Evolutionary conservation across 345 rosid genomes (phyloP).

Genomic region (Carallia pectinifolia): DNA sequence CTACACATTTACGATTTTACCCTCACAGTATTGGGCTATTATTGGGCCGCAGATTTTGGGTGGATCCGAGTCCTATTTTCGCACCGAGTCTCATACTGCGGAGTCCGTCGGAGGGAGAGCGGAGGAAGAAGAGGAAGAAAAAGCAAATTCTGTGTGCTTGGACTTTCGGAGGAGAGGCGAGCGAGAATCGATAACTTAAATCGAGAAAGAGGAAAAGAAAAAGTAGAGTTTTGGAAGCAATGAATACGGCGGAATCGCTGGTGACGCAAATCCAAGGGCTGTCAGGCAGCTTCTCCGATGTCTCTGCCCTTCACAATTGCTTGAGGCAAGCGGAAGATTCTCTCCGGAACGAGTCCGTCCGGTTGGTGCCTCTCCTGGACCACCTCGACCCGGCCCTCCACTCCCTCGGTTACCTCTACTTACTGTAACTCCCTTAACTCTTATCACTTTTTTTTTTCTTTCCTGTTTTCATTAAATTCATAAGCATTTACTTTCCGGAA

Average conservation of each 20-base stretch:
- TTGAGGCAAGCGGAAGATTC: conserved; percentile 26
- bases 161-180: too few species aligned
- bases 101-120: too few species aligned
- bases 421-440: conserved; percentile 13
- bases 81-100: too few species aligned
- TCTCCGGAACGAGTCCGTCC: conserved; percentile 19
- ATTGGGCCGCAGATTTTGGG: too few species aligned
- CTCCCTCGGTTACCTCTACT: conserved; percentile 34
- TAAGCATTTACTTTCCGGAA: too few species aligned
- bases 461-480: not conserved
- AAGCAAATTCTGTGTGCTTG: too few species aligned
- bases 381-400: conserved; percentile 34
- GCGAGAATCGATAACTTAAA: too few species aligned
- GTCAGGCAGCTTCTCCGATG: conserved; percentile 18
- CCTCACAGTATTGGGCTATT: too few species aligned
- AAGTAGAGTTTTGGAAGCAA: not conserved
- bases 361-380: conserved; percentile 24
- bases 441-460: not conserved
- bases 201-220: not conserved
- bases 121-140: too few species aligned
- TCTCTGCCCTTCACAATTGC: conserved; percentile 15
- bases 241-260: conserved; percentile 21
- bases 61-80: too few species aligned
- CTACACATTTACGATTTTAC: too few species aligned
- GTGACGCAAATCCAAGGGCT: conserved; percentile 36